Evolutionary conservation across 2,329 filamentous ascomycete genomes (phyloP), one percentile per base, ranked within the genome.

Genomic region (Penicillium sp.): DNA sequence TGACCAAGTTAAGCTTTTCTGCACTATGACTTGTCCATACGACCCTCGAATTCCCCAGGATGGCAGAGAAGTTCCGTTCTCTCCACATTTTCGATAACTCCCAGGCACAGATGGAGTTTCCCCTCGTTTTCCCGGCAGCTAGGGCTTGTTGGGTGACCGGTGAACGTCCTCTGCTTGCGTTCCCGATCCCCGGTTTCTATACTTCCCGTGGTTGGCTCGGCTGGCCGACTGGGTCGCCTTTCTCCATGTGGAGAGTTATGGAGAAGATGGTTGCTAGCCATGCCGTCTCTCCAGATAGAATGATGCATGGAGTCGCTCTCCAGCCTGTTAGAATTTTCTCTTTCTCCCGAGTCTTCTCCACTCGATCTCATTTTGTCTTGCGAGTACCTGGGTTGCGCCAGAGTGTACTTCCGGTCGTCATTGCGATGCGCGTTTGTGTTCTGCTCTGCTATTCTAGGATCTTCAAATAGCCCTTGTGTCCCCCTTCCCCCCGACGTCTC

Each of bases 391-490:
- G 29, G 10, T 49, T 32, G 40, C 49, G 44, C 37, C 33, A 44
- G 50, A 58, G 48, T 39, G 53, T 44, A 56, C 49, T 51, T 36
- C 55, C 52, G 46, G 33, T 23, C 24, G 44, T 45, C 37, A 39
- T 44, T 41, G 51, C 27, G 17, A 30, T 51, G 24, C 7, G 43
- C 37, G 24, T 18, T 20, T 49, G 17, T 55, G 40, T 8, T 15
- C 9, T n/a, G 36, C 15, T 33, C 30, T 15, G n/a, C 29, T 32
- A 7, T 12, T 32, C 12, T 18, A 17, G 43, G 41, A 45, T 48
- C 47, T 45, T 62, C 51, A 57, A 63, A 62, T 62, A 60, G 48
- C 47, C 46, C 37, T 34, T 44, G 36, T 42, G 49, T 43, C 47
- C 56, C 50, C 39, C 47, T 46, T 36, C 44, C 33, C 46, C 26